phyloP scores from a whole-genome alignment of 768 basidiomycete genomes.

The Hypholoma sublateritium region DNA sequence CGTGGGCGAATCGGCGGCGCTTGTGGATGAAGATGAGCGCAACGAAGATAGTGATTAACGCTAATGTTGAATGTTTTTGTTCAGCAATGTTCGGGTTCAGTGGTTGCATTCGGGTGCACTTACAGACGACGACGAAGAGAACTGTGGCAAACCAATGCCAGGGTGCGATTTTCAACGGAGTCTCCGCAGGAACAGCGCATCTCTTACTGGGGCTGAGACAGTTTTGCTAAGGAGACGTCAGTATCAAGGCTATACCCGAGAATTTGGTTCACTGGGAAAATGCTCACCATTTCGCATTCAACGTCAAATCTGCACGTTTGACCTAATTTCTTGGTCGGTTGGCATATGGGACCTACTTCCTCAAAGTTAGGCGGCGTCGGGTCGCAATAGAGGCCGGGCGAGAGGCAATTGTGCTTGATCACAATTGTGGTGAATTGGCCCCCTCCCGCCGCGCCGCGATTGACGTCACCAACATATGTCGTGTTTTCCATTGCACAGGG shows the following conservation, averaged over 20 bases:
- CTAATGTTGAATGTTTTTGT: slow-evolving; percentile 20
- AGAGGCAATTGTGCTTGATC: slow-evolving; percentile 59
- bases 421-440: slow-evolving; percentile 47
- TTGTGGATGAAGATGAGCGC: slow-evolving; percentile 41
- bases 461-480: slow-evolving; percentile 38
- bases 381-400: slow-evolving; percentile 56
- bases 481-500: slow-evolving; percentile 42
- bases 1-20: slow-evolving; percentile 35
- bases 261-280: neutral
- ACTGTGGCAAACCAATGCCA: slow-evolving; percentile 45
- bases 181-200: slow-evolving; percentile 19
- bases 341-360: slow-evolving; percentile 35
- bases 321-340: slow-evolving; percentile 41
- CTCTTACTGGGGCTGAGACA: neutral
- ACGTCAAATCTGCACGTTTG: slow-evolving; percentile 47
- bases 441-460: slow-evolving; percentile 35
- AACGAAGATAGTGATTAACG: slow-evolving; percentile 34
- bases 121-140: slow-evolving; percentile 38
- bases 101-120: slow-evolving; percentile 11
- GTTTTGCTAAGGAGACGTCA: slow-evolving; percentile 2
- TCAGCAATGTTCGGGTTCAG: neutral
- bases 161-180: slow-evolving; percentile 34
- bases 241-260: too few species aligned
- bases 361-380: slow-evolving; percentile 18
- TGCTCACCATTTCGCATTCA: slow-evolving; percentile 48